These are phyloP conservation scores for Linaria vulgaris DNA, from an alignment of 257 asterid species.

Conservation along the genomic window DNA sequence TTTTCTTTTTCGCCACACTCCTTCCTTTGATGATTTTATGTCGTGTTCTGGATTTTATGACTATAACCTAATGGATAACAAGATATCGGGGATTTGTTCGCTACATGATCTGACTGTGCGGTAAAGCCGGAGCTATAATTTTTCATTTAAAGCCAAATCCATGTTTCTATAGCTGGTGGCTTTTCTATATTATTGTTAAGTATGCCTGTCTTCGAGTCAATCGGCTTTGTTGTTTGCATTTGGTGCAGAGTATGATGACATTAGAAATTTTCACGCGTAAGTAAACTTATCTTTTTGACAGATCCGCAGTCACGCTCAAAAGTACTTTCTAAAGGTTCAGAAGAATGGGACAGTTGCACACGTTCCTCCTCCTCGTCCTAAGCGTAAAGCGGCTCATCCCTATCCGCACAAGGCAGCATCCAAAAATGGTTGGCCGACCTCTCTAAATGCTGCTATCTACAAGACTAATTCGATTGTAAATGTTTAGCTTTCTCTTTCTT, in stretches of 20 bases:
- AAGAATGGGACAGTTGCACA: slow-evolving; percentile 92
- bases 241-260: neutral
- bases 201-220: slow-evolving; percentile 3
- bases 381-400: slow-evolving; percentile 97
- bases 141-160: too few relatives aligned
- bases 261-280: too few relatives aligned
- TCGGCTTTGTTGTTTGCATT: slow-evolving; percentile 10
- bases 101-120: too few relatives aligned
- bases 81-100: too few relatives aligned
- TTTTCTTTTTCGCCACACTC: neutral
- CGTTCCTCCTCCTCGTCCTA: slow-evolving; percentile 99
- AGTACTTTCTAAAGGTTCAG: slow-evolving; percentile 90
- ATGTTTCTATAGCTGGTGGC: neutral
- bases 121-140: too few relatives aligned
- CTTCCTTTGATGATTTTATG: neutral
- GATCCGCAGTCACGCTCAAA: slow-evolving; percentile 99
- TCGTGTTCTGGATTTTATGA: neutral
- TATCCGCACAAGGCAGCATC: slow-evolving; percentile 97
- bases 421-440: slow-evolving; percentile 82
- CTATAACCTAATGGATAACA: neutral
- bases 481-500: slow-evolving; percentile 23
- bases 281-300: too few relatives aligned
- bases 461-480: neutral
- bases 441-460: slow-evolving; percentile 12
- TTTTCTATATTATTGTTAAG: neutral